Percentiles rank a stretch among this genome's conserved stretches.
Conservation (phyloP, 148 eudicot species). For the Rhododendron vialii region DNA sequence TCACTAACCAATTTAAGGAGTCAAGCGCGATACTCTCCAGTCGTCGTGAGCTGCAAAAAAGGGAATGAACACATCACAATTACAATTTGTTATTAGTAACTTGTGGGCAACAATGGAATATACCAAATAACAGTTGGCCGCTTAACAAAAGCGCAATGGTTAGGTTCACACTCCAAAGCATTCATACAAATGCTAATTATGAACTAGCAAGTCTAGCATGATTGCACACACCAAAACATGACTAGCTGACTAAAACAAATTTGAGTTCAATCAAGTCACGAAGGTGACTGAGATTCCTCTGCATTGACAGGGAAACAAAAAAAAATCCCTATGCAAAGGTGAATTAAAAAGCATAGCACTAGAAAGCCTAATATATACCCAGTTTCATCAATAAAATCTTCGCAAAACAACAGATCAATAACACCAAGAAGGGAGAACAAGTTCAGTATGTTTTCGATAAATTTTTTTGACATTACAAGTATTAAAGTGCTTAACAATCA, state of each 20-base stretch:
- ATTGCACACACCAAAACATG: not conserved
- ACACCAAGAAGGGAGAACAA: not conserved
- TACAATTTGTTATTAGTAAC: not conserved
- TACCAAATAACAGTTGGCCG: not conserved
- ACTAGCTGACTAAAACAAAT: not conserved
- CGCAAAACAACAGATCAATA: not conserved
- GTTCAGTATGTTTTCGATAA: not conserved
- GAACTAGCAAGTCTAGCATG: not conserved
- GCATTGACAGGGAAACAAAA: not conserved
- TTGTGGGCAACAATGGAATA: not conserved
- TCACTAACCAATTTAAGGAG: constrained; percentile 79
- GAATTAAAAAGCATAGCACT: not conserved
- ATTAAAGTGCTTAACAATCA: not conserved
- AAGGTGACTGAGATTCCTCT: not conserved
- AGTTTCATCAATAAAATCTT: not conserved
- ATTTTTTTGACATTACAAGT: not conserved
- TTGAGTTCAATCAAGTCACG: not conserved
- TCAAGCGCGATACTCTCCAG: constrained; percentile 69
- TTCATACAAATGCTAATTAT: not conserved
- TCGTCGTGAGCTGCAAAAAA: constrained; percentile 65
- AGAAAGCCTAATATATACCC: not conserved
- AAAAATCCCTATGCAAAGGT: not conserved
- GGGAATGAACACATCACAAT: not conserved
- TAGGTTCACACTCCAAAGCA: not conserved
- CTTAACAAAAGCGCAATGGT: not conserved